Evolutionary conservation across 495 filamentous ascomycete genomes (phyloP).

Genomic region (Aspergillus sparsus): DNA sequence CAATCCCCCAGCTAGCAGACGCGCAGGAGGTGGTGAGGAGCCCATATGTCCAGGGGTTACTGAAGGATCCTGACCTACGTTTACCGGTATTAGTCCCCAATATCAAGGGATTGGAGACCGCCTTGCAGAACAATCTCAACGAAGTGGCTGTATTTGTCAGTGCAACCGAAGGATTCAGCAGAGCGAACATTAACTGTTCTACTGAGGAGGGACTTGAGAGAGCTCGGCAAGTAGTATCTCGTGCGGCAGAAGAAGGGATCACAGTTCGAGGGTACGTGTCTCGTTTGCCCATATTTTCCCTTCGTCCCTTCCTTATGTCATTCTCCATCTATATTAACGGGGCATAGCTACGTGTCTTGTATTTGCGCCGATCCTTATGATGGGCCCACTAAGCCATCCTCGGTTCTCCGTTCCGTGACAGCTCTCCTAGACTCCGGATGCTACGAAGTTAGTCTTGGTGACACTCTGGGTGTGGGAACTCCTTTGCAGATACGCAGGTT

Average conservation of each 20-base stretch:
- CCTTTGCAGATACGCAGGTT: slow-evolving; percentile 33
- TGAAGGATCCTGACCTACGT: slow-evolving; percentile 16
- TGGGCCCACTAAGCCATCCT: slow-evolving; percentile 33
- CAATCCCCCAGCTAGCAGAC: slow-evolving; percentile 46
- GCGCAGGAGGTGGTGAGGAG: slow-evolving; percentile 32
- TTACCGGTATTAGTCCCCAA: slow-evolving; percentile 48
- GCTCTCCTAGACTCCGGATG: slow-evolving; percentile 40
- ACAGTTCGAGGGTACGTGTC: slow-evolving; percentile 42
- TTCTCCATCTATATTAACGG: background rate
- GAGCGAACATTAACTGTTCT: slow-evolving; percentile 45
- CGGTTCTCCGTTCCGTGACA: slow-evolving; percentile 35
- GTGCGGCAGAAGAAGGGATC: slow-evolving; percentile 25
- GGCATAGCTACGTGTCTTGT: slow-evolving; percentile 44
- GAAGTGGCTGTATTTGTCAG: slow-evolving; percentile 48
- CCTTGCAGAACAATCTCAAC: slow-evolving; percentile 29
- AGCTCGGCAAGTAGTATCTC: slow-evolving; percentile 27
- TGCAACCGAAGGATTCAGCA: slow-evolving; percentile 46
- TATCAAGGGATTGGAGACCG: slow-evolving; percentile 42
- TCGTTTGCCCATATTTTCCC: background rate
- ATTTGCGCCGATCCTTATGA: slow-evolving; percentile 43
- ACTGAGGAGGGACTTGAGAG: slow-evolving; percentile 32
- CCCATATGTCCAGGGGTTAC: slow-evolving; percentile 7
- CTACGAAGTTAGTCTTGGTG: slow-evolving; percentile 50
- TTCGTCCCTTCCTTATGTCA: background rate
- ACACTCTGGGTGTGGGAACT: slow-evolving; percentile 44